phyloP scores from a whole-genome alignment of 2,329 filamentous ascomycete species.

The Monilinia aucupariae region DNA sequence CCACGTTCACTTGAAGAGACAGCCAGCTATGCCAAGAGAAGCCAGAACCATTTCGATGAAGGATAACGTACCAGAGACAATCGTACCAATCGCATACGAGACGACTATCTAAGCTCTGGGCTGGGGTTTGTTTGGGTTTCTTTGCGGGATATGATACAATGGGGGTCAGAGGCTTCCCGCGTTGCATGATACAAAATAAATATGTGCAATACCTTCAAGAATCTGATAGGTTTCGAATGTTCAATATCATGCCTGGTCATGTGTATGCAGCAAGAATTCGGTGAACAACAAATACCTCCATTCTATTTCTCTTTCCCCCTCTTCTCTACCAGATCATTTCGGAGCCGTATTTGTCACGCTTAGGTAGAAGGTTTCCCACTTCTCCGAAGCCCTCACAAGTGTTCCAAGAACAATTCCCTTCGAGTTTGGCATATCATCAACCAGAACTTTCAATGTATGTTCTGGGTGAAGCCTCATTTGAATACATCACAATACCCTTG shows the following conservation, averaged over 20 bases:
- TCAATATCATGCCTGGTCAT: not conserved
- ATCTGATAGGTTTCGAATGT: conserved; percentile 23
- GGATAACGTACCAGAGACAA: conserved; percentile 84
- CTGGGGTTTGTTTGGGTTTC: conserved; percentile 33
- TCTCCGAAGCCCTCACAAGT: conserved; percentile 31
- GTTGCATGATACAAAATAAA: conserved; percentile 33
- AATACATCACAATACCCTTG: not conserved
- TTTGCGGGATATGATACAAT: conserved; percentile 33
- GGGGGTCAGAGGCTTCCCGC: conserved; percentile 29
- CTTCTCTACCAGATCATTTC: not conserved
- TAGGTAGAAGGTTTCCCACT: conserved; percentile 28
- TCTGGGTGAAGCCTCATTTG: conserved; percentile 9
- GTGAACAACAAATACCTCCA: not conserved
- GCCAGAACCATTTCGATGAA: conserved; percentile 72
- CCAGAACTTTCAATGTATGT: conserved; percentile 1
- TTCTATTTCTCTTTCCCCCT: not conserved
- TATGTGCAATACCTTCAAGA: conserved; percentile 33
- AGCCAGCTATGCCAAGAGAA: conserved; percentile 72
- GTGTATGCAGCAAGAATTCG: conserved; percentile 3
- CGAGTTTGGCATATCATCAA: conserved; percentile 7
- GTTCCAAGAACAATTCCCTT: conserved; percentile 26
- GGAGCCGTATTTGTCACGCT: conserved; percentile 33
- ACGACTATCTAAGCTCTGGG: conserved; percentile 74
- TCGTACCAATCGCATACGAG: conserved; percentile 91
- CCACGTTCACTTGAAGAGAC: conserved; percentile 89